Conservation (phyloP, 2,329 filamentous ascomycete genomes). For the Myriosclerotinia curreyana region DNA sequence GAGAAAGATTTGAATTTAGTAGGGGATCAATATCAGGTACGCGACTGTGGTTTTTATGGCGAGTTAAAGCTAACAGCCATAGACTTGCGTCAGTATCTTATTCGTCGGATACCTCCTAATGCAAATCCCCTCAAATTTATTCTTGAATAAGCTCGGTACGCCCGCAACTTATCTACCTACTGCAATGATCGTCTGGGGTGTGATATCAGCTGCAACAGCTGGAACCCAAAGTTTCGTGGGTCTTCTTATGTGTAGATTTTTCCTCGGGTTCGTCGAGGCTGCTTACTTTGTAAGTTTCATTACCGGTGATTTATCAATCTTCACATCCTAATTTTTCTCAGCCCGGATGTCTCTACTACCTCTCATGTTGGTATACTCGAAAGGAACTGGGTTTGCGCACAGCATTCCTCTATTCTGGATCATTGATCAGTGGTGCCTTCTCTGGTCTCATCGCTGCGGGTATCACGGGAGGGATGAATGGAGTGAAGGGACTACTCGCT, state of each 20-base stretch:
- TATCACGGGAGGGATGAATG: constrained; percentile 64
- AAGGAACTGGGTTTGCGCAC: constrained; percentile 65
- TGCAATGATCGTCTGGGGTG: constrained; percentile 50
- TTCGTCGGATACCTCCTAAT: constrained; percentile 43
- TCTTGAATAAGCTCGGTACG: constrained; percentile 48
- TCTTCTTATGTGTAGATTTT: constrained; percentile 47
- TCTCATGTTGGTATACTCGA: constrained; percentile 66
- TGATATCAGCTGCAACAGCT: constrained; percentile 49
- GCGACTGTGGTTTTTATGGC: constrained; percentile 18
- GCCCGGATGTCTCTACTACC: constrained; percentile 61
- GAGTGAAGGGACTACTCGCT: constrained; percentile 52
- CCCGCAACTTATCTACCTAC: constrained; percentile 50
- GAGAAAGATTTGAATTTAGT: constrained; percentile 44
- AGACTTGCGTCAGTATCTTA: constrained; percentile 44
- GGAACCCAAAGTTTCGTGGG: constrained; percentile 47
- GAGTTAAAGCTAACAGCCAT: neutral
- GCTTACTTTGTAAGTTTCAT: constrained; percentile 48
- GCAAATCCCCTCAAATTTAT: constrained; percentile 49
- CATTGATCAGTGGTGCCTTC: constrained; percentile 68
- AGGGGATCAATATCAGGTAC: constrained; percentile 44
- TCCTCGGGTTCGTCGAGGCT: constrained; percentile 54
- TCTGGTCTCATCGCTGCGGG: constrained; percentile 63
- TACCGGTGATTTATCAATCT: neutral
- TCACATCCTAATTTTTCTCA: constrained; percentile 26
- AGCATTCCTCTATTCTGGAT: constrained; percentile 64